A percentile compares a stretch with the other conserved stretches of the same genome.
These are phyloP conservation scores for Clitocybe nebularis DNA, from an alignment of 1,284 basidiomycete species.

Conservation along the genomic window DNA sequence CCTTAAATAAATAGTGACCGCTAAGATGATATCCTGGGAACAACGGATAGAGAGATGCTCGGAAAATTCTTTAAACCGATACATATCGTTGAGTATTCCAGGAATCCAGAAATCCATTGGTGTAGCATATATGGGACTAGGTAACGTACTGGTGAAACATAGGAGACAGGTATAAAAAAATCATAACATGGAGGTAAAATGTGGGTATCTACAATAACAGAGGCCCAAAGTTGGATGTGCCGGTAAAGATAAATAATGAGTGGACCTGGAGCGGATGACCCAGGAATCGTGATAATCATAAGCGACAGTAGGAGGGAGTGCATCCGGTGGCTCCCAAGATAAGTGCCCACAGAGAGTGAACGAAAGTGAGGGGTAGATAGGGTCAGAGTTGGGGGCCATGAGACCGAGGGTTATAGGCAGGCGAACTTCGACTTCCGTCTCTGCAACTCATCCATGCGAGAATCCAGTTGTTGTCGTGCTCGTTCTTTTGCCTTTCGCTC, in stretches of 20 bases:
- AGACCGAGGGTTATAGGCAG: slow-evolving; percentile 51
- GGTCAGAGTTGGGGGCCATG: slow-evolving; percentile 8
- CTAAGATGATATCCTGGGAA: no score
- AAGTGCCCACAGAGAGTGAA: slow-evolving; percentile 18
- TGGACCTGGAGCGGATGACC: slow-evolving; percentile 28
- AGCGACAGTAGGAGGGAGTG: slow-evolving; percentile 17
- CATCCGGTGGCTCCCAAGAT: slow-evolving; percentile 15
- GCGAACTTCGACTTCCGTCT: slow-evolving; percentile 84
- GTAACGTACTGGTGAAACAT: slow-evolving; percentile 16
- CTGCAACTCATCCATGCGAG: slow-evolving; percentile 77
- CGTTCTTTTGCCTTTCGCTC: slow-evolving; percentile 81
- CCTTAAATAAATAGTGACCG: no score
- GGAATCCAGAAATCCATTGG: slow-evolving; percentile 18
- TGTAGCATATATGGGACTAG: slow-evolving; percentile 19
- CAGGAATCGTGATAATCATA: slow-evolving; percentile 28
- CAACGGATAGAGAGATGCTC: no score
- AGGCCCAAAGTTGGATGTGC: slow-evolving; percentile 19
- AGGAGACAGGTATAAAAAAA: slow-evolving; percentile 18
- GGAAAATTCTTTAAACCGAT: no score
- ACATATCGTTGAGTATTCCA: no score
- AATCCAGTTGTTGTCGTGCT: slow-evolving; percentile 77
- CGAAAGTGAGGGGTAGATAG: slow-evolving; percentile 15
- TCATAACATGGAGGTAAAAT: slow-evolving; percentile 26
- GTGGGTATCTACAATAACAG: slow-evolving; percentile 40
- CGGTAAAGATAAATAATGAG: slow-evolving; percentile 33